Evolutionary conservation across 169 alveolate genomes (phyloP), one percentile per base, ranked within the genome.

Genomic region (Cryptosporidium ubiquitum): DNA sequence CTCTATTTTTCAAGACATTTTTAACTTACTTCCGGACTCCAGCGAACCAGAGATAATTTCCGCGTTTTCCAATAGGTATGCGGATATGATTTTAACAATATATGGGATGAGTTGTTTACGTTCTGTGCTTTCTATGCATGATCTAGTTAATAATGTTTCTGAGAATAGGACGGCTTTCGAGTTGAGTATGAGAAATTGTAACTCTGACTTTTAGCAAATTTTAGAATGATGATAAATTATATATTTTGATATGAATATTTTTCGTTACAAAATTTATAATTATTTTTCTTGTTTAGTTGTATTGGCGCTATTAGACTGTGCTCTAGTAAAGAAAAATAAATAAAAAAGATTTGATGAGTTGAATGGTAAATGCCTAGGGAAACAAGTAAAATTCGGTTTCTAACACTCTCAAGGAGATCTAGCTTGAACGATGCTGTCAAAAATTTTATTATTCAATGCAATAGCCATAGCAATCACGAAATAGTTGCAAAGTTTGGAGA

Each of bases 41-140:
- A 95, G 93, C 35, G 86, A 93, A 40, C 97, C 96, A 12, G 96
- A 96, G 47, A 84, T 96, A 7, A 86, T 93, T 49, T 94, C 95
- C 84, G 97, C 99, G 18, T 97, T 98, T 92, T 94, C 97, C 58
- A 94, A 95, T 16, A 97, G 97, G 91, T 96, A 97, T 91, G 97
- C 97, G 91, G 99, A 98, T 92, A 94, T 96, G 60, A 94, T 97
- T 96, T 93, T 97, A 68, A 93, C 96, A 3, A 93, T 96, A n/a
- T 98, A 97, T 91, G 95, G 97, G 26, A 97, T 98, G 42, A 94
- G 98, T 70, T 92, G 97, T 51, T 92, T 97, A 68, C 92, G 99
- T 70, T 93, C 99, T 14, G 96, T 96, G 91, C 94, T 98, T 57
- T 98, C 99, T 37, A 95, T 97, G 60, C 99, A 98, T 91, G 95